Percentiles rank a stretch among this genome's conserved stretches.
phyloP scores from a whole-genome alignment of 352 stramenopile species.

The Globisporangium heterothallicum region DNA sequence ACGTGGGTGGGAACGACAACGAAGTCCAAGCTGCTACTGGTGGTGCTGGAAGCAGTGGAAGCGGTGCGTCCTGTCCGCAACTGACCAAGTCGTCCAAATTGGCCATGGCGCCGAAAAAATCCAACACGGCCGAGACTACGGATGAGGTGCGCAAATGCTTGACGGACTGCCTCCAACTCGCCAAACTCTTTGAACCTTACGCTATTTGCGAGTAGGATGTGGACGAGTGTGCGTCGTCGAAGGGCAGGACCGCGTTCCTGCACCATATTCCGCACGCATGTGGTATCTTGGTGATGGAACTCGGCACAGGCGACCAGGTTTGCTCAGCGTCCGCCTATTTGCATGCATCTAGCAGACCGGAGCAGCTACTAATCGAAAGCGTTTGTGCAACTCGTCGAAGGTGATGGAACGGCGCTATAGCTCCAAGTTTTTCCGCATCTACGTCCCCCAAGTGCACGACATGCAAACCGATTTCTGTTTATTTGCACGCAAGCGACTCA shows the following conservation, averaged over 20 bases:
- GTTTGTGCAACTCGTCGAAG: no score
- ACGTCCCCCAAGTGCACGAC: conserved; percentile 66
- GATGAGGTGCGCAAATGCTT: conserved; percentile 8
- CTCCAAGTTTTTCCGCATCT: conserved; percentile 69
- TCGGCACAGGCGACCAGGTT: conserved; percentile 37
- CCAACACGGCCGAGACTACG: conserved; percentile 17
- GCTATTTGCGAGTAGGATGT: background rate
- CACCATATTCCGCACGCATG: conserved; percentile 45
- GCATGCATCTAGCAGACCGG: no score
- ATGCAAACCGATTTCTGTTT: conserved; percentile 70
- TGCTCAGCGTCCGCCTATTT: no score
- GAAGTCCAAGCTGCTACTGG: no score
- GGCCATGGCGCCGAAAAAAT: conserved; percentile 14
- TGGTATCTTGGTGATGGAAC: conserved; percentile 72
- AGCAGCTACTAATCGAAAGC: no score
- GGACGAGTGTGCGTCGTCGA: conserved; percentile 29
- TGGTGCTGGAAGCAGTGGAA: background rate
- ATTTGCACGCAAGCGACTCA: conserved; percentile 62
- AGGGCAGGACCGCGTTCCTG: conserved; percentile 51
- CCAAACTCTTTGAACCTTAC: no score
- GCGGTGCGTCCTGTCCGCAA: background rate
- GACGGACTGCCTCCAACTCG: no score
- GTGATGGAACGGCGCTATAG: conserved; percentile 52
- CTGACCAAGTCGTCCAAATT: conserved; percentile 13
- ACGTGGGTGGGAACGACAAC: background rate